Base-by-base conservation (phyloP, 768 basidiomycete species). In the Rhizopogon sp. region DNA sequence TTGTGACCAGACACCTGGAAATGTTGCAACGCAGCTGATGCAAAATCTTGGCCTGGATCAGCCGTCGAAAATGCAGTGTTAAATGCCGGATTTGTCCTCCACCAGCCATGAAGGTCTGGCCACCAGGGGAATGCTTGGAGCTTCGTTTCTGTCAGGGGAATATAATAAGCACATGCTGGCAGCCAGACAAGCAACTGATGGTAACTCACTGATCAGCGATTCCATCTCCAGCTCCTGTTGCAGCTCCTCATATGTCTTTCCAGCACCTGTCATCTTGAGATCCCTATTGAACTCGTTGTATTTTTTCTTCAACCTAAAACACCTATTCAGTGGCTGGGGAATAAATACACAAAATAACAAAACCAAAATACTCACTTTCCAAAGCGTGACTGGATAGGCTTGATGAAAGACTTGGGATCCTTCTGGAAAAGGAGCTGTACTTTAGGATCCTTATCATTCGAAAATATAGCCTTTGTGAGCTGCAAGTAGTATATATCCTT, bases 81-180 rank as follows among this genome's bases (percentile, higher is more conserved):
- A 29, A 43, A 53, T 5, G 37, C 33, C 25, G 52, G 56, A 10
- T 52, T 56, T 3, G 42, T 45, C 20, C 13, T 6, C 56, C 52
- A 56, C 17, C 53, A 56, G 11, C 52, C 52, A 56, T 56, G 56
- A 16, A 56, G 37, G 31, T 56, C 44, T 16, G 41, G 29, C 52
- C 52, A 56, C 52, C 56, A 56, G 14, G 56, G 56, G 22, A 56
- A 56, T 39, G 39, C 46, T 16, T 46, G 3, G 4, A 53, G 39
- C n/a, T 53, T 43, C 20, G 17, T 56, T 20, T 51, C 55, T 56
- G 33, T 28, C 7, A 17, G 40, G 25, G 4, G 29, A 31, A 31
- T 31, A 8, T 31, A 8, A 31, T 31, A 31, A 31, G 29, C 6
- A 8, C 29, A 31, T 8, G 4, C 29, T 31, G 29, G 29, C 29